These are phyloP conservation scores for Pseudocohnilembus persalinus DNA, from an alignment of 169 alveolate genomes.

Conservation along the genomic window DNA sequence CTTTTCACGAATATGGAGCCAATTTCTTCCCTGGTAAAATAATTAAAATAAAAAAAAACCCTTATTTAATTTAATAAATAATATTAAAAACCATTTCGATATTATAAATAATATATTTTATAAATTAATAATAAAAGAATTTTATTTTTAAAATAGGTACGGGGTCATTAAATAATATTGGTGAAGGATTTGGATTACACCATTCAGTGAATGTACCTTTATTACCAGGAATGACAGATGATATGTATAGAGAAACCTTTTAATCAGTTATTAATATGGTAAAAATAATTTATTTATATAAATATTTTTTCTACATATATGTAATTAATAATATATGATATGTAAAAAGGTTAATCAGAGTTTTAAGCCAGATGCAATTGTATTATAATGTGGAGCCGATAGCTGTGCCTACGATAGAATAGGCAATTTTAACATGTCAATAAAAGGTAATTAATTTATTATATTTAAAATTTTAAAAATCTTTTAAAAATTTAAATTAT, in stretches of 20 bases:
- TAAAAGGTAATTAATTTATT: background rate
- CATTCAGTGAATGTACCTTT: constrained; percentile 82
- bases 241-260: constrained; percentile 56
- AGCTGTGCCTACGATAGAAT: constrained; percentile 76
- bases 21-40: constrained; percentile 75
- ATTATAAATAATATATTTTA: no score
- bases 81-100: background rate
- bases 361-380: constrained; percentile 77
- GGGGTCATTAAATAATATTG: constrained; percentile 68
- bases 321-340: no score
- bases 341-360: constrained; percentile 61
- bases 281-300: no score
- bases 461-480: no score
- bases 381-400: constrained; percentile 85
- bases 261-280: constrained; percentile 38
- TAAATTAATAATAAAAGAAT: no score
- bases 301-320: background rate
- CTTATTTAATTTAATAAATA: no score
- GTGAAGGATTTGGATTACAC: constrained; percentile 66
- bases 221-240: constrained; percentile 79
- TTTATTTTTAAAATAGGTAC: constrained; percentile 57
- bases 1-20: constrained; percentile 78
- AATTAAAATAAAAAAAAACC: background rate
- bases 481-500: no score
- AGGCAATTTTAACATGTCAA: constrained; percentile 79